Base-by-base conservation (phyloP, 73 alveolate genomes). In the Tetrahymena malaccensis region DNA sequence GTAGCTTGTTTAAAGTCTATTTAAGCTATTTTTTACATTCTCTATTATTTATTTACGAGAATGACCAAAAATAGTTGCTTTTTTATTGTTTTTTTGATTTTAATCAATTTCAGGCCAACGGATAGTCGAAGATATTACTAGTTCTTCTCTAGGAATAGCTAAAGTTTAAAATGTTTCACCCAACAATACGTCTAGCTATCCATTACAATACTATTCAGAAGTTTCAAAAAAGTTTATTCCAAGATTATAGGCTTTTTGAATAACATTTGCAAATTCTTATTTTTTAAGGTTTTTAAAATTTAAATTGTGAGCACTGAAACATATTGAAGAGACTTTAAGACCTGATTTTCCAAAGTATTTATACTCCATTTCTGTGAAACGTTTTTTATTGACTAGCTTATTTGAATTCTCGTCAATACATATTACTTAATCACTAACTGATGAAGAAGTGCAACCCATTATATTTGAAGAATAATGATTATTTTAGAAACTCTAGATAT, bases 171-270 rank as follows among this genome's bases (percentile, higher is more conserved):
- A 94, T 19, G 97, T 94, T 50, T 96, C 96, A 0, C 98, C 98
- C 10, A 98, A 93, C 34, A 95, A 27, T 0, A 89, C 85, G 85
- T 98, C 99, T 43, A 97, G 98, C 35, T 84, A 34, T 21, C 99
- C 99, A 43, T 33, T 35, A 43, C 99, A 99, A 96, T 99, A 99
- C 89, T 89, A 70, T 96, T 99, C 99, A 7, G 99, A 99, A 31
- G 99, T 98, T 96, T 99, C 99, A 94, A 97, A 98, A 97, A 98
- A 99, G 97, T 98, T 99, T 96, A 99, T 96, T 21, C 99, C 99
- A 56, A 96, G 97, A 38, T 96, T 98, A 83, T 96, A 94, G 43
- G 98, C 97, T 34, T 94, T 96, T 94, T 97, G 96, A 34, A 97
- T 93, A 58, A 93, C 34, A 35, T 98, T 97, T 22, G 85, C 89